Conservation (phyloP, 1,284 basidiomycete species). For the Rhodofomes roseus region DNA sequence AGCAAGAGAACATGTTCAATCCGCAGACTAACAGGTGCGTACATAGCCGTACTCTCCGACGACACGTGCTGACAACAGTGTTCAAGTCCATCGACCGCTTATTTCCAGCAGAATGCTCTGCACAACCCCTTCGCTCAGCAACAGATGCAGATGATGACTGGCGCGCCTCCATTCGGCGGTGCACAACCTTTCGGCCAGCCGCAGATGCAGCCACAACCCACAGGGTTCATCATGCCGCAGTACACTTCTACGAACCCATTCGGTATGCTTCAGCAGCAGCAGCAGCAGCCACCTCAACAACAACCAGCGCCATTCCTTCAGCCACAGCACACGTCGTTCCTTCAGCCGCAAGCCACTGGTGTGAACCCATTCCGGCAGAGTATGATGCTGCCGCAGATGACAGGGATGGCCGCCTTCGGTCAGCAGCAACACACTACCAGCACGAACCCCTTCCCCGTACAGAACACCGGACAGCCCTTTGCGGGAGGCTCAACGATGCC, state of each 20-base stretch:
- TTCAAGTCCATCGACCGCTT: slow-evolving; percentile 45
- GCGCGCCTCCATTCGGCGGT: slow-evolving; percentile 28
- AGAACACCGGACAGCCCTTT: slow-evolving; percentile 12
- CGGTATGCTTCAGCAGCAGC: slow-evolving; percentile 27
- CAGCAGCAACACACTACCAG: slow-evolving; percentile 13
- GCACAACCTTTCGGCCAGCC: slow-evolving; percentile 36
- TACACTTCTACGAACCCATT: slow-evolving; percentile 42
- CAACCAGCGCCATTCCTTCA: slow-evolving; percentile 50
- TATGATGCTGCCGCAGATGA: slow-evolving; percentile 62
- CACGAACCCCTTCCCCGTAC: slow-evolving; percentile 28
- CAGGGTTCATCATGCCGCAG: slow-evolving; percentile 33
- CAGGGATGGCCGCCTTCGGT: slow-evolving; percentile 42
- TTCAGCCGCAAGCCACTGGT: slow-evolving; percentile 69
- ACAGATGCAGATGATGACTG: slow-evolving; percentile 60
- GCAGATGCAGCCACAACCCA: slow-evolving; percentile 22
- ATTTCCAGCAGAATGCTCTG: slow-evolving; percentile 61
- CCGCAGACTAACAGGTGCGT: slow-evolving; percentile 54
- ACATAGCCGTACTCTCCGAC: not conserved
- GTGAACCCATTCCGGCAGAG: slow-evolving; percentile 71
- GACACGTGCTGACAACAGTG: slow-evolving; percentile 11
- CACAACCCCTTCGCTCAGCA: slow-evolving; percentile 78
- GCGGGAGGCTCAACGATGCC: slow-evolving; percentile 15
- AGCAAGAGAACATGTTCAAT: slow-evolving; percentile 75
- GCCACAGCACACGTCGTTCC: slow-evolving; percentile 38
- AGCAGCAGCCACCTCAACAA: slow-evolving; percentile 40